Percentiles rank a stretch among this genome's conserved stretches.
Evolutionary conservation across 2,329 filamentous ascomycete species (phyloP).

Genomic region (Penicillium concentricum): DNA sequence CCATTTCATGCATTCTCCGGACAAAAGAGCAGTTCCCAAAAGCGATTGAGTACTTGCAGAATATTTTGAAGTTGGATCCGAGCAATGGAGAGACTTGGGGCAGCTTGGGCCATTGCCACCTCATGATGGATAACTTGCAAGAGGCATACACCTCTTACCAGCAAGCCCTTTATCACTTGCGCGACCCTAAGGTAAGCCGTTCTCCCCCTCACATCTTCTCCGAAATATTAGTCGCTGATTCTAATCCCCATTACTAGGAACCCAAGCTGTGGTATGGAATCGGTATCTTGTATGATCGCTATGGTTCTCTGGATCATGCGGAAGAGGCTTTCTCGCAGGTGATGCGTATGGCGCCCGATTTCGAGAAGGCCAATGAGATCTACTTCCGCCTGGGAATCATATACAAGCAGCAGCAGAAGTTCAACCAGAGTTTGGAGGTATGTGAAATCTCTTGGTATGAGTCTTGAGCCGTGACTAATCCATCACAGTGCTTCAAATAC

Average conservation of each 20-base stretch:
- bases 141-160: conserved; percentile 97
- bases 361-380: conserved; percentile 98
- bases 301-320: conserved; percentile 93
- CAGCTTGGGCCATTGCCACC: conserved; percentile 92
- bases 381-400: conserved; percentile 99
- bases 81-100: conserved; percentile 96
- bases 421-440: conserved; percentile 86
- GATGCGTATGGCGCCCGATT: conserved; percentile 96
- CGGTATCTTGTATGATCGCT: conserved; percentile 93
- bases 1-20: conserved; percentile 86
- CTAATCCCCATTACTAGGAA: conserved; percentile 57
- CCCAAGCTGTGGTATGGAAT: conserved; percentile 99
- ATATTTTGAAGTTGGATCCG: conserved; percentile 83
- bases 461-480: conserved; percentile 11
- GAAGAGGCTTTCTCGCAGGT: conserved; percentile 98
- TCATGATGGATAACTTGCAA: conserved; percentile 98
- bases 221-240: background rate
- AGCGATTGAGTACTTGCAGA: conserved; percentile 88
- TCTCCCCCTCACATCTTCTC: conserved; percentile 2
- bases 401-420: conserved; percentile 98
- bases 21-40: conserved; percentile 92
- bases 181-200: conserved; percentile 77
- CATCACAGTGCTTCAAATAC: conserved; percentile 86
- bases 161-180: conserved; percentile 86
- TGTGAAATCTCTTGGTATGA: conserved; percentile 25